Percentiles rank a stretch among this genome's conserved stretches.
Evolutionary conservation across 2,329 filamentous ascomycete genomes (phyloP).

Genomic region (Phoma sp.): DNA sequence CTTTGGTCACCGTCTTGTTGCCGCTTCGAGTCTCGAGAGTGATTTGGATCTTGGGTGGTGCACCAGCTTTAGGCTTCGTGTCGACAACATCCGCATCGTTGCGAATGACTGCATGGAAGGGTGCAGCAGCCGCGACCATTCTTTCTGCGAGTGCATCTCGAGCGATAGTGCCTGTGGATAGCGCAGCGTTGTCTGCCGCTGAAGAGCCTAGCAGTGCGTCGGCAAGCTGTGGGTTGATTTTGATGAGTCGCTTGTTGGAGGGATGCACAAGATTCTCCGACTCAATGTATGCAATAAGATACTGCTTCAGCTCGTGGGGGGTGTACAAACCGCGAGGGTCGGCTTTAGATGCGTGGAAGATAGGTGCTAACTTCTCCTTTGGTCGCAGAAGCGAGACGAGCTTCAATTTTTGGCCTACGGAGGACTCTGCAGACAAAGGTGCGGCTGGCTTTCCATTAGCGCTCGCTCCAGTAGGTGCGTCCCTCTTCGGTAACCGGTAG

Average conservation of each 20-base stretch:
- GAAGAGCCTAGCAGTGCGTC: conserved; percentile 66
- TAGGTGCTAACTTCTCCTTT: conserved; percentile 64
- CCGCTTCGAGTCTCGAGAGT: conserved; percentile 70
- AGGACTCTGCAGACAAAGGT: conserved; percentile 49
- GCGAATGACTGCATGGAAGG: conserved; percentile 65
- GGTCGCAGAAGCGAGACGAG: conserved; percentile 64
- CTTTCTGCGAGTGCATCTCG: conserved; percentile 68
- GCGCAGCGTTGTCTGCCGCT: conserved; percentile 61
- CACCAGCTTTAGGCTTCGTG: conserved; percentile 66
- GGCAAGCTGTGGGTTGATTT: conserved; percentile 68
- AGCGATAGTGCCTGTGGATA: conserved; percentile 65
- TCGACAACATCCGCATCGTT: conserved; percentile 52
- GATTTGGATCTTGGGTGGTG: conserved; percentile 66
- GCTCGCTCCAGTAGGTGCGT: conserved; percentile 40
- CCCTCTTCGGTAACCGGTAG: conserved; percentile 68
- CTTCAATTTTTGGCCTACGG: conserved; percentile 57
- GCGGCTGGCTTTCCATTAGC: conserved; percentile 53
- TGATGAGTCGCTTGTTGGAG: conserved; percentile 68
- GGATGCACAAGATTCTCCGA: conserved; percentile 63
- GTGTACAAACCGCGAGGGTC: conserved; percentile 65
- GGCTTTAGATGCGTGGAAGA: conserved; percentile 60
- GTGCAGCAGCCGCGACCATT: conserved; percentile 62
- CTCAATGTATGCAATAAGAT: conserved; percentile 66
- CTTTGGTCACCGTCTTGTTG: conserved; percentile 70
- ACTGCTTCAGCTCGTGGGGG: conserved; percentile 64